phyloP scores from a whole-genome alignment of 306 rosid genomes.

The Rosa lucieae region DNA sequence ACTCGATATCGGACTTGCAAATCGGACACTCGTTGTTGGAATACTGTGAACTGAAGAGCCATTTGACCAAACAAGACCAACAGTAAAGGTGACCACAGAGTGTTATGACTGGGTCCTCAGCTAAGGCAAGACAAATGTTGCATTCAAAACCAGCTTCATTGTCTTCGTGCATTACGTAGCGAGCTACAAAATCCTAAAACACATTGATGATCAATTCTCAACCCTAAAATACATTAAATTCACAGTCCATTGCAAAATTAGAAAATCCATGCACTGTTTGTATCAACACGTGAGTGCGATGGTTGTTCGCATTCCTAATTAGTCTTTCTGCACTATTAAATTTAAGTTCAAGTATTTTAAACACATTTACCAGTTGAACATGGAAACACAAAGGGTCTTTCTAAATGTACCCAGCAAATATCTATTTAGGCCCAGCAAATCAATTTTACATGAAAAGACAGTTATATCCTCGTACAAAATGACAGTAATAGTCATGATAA shows the following conservation, averaged over 20 bases:
- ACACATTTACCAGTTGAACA: too few relatives aligned
- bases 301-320: too few relatives aligned
- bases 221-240: not conserved
- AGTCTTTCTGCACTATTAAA: too few relatives aligned
- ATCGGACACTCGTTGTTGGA: constrained; percentile 11
- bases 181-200: not conserved
- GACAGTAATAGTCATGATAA: too few relatives aligned
- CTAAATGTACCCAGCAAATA: too few relatives aligned
- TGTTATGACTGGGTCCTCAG: constrained; percentile 22
- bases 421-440: too few relatives aligned
- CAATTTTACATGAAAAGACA: too few relatives aligned
- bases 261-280: too few relatives aligned
- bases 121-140: constrained; percentile 24
- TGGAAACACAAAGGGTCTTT: too few relatives aligned
- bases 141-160: constrained; percentile 19
- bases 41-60: constrained; percentile 11
- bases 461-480: too few relatives aligned
- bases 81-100: constrained; percentile 31
- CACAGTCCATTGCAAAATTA: not conserved
- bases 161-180: not conserved
- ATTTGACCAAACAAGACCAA: constrained; percentile 26
- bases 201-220: not conserved
- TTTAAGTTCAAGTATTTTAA: too few relatives aligned
- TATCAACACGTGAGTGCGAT: too few relatives aligned
- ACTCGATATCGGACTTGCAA: constrained; percentile 15